These are phyloP conservation scores for Breynia disticha DNA, from an alignment of 441 rosid species.

Conservation along the genomic window DNA sequence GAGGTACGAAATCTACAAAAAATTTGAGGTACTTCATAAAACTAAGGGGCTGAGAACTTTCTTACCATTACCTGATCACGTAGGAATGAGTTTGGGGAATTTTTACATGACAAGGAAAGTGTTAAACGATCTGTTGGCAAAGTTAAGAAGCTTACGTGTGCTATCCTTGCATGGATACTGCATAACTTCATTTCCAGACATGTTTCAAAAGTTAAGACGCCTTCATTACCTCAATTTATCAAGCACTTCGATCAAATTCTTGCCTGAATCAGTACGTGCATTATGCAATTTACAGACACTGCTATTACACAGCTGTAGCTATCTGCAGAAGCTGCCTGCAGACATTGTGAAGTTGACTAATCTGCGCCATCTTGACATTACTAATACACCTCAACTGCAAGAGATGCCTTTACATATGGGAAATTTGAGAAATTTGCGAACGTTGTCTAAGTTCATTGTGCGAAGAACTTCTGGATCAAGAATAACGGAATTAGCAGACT, in stretches of 20 bases:
- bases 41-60: not conserved
- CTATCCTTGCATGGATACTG: not conserved
- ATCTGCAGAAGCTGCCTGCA: not conserved
- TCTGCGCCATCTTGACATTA: not conserved
- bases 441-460: not conserved
- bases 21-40: not conserved
- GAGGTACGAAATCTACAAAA: not conserved
- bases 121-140: not conserved
- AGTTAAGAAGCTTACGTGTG: not conserved
- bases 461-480: not conserved
- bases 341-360: not conserved
- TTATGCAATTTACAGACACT: not conserved
- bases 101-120: not conserved
- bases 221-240: not conserved
- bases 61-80: not conserved
- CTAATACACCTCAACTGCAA: not conserved
- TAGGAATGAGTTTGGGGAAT: not conserved
- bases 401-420: slow-evolving; percentile 15
- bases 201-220: not conserved
- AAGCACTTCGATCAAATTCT: not conserved
- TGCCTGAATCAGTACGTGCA: not conserved
- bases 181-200: not conserved
- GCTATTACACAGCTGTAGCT: not conserved
- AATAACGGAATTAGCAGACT: not conserved
- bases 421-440: slow-evolving; percentile 12